Percentiles rank a stretch among this genome's conserved stretches.
phyloP scores from a whole-genome alignment of 1,284 basidiomycete species.

The Apiotrichum laibachii region DNA sequence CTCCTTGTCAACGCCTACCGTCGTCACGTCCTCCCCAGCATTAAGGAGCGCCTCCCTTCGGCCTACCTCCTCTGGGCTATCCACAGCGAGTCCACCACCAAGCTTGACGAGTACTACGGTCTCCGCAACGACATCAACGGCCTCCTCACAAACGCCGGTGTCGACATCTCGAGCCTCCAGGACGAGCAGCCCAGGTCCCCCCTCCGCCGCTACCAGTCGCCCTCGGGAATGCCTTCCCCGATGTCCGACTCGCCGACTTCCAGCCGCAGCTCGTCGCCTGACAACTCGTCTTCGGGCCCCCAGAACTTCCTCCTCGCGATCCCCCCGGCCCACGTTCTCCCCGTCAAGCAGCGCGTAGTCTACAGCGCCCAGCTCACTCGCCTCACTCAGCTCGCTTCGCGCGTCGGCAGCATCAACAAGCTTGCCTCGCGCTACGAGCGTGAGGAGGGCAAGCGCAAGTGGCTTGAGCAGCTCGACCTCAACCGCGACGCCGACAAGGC shows the following conservation, averaged over 20 bases:
- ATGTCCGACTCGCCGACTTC: constrained; percentile 14
- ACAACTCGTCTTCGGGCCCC: constrained; percentile 21
- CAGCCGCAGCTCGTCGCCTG: constrained; percentile 13
- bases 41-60: constrained; percentile 47
- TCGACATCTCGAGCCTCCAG: constrained; percentile 18
- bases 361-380: constrained; percentile 41
- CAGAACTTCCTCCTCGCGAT: constrained; percentile 41
- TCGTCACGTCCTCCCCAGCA: constrained; percentile 60
- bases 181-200: neutral
- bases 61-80: constrained; percentile 47
- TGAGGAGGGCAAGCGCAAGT: constrained; percentile 47
- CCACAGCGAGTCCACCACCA: constrained; percentile 34
- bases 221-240: neutral
- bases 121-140: constrained; percentile 34
- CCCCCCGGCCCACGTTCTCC: constrained; percentile 41
- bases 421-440: constrained; percentile 41
- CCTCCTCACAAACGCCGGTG: constrained; percentile 26
- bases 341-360: constrained; percentile 25
- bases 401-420: constrained; percentile 37
- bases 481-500: constrained; percentile 41
- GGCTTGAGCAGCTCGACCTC: constrained; percentile 46
- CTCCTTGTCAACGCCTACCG: constrained; percentile 71
- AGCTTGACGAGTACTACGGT: constrained; percentile 36
- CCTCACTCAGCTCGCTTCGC: constrained; percentile 38
- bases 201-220: constrained; percentile 2